Evolutionary conservation across 75 land plant genomes (phyloP), one percentile per base, ranked within the genome.

Genomic region (Pinus tabuliformis): DNA sequence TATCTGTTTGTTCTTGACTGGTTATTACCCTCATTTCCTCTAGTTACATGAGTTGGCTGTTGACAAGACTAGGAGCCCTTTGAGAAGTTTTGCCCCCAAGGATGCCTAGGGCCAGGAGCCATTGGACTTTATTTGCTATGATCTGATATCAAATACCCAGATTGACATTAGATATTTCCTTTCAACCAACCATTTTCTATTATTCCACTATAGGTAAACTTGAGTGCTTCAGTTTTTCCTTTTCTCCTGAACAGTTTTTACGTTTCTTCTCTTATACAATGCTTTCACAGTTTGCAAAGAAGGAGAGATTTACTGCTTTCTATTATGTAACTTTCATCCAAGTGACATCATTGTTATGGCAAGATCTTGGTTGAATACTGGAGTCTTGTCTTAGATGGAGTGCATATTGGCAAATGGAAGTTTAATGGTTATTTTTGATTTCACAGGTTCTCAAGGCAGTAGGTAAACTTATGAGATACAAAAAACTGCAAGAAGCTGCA

Each of bases 391-490:
- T 28, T 37, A 4, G n/a, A 37, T 65, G n/a, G 20, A 36, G 49
- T 65, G 70, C 49, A 37, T 4, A 65, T 65, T 37, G 42, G 37
- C 1, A 37, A 65, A 65, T 5, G 36, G 17, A 5, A 8, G 42
- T 30, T 18, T 37, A 36, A 66, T 66, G 49, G 16, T 36, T 21
- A 66, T 18, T 39, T 66, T 65, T 13, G 30, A 52, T 22, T 49
- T 24, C 14, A 22, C 33, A 72, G 73, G 73, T 72, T 72, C 30
- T 72, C 20, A 72, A 26, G 57, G 73, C 24, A 52, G 22, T 72
- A 72, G n/a, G 57, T 21, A 72, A 72, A 72, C 73, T 72, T 49
- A 26, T 72, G 73, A 72, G 73, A 49, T 72, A 72, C 42, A 72
- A 56, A 24, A 21, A 72, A 26, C 57, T 72, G 28, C 73, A 72